Evolutionary conservation across 768 basidiomycete genomes (phyloP).

Genomic region (Russula griseocarnosa): DNA sequence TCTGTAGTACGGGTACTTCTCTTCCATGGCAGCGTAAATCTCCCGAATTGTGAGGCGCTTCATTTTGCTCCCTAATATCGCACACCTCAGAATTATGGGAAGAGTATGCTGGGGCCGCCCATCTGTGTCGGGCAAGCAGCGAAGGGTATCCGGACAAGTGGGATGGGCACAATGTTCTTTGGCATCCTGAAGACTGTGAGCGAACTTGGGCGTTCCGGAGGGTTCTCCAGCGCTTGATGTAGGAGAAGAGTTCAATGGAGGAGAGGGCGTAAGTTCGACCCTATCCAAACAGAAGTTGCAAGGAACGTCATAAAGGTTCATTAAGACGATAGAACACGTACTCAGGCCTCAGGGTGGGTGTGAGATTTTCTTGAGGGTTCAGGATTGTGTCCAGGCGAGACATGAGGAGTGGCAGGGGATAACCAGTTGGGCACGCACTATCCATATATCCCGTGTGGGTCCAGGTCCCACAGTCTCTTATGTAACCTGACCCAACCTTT

Average conservation of each 20-base stretch:
- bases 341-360: conserved; percentile 14
- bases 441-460: conserved; percentile 16
- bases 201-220: conserved; percentile 1
- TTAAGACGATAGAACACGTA: neutral
- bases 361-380: conserved; percentile 22
- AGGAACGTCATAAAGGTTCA: neutral
- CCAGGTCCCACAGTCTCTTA: conserved; percentile 1
- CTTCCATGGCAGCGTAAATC: conserved; percentile 84
- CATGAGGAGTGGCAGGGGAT: conserved; percentile 14
- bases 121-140: conserved; percentile 73
- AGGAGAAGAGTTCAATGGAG: conserved; percentile 18
- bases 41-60: conserved; percentile 78
- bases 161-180: conserved; percentile 60
- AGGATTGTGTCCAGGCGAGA: conserved; percentile 28
- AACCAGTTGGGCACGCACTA: neutral
- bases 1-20: conserved; percentile 77
- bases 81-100: conserved; percentile 79
- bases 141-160: conserved; percentile 72
- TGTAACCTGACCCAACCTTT: neutral
- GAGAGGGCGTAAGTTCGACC: conserved; percentile 17
- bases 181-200: conserved; percentile 1
- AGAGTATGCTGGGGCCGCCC: conserved; percentile 80
- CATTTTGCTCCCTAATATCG: conserved; percentile 72
- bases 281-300: conserved; percentile 10
- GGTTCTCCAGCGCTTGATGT: conserved; percentile 19